A percentile compares a stretch with the other conserved stretches of the same genome.
Evolutionary conservation across 345 rosid species (phyloP).

Genomic region (Eucalyptus regnans): DNA sequence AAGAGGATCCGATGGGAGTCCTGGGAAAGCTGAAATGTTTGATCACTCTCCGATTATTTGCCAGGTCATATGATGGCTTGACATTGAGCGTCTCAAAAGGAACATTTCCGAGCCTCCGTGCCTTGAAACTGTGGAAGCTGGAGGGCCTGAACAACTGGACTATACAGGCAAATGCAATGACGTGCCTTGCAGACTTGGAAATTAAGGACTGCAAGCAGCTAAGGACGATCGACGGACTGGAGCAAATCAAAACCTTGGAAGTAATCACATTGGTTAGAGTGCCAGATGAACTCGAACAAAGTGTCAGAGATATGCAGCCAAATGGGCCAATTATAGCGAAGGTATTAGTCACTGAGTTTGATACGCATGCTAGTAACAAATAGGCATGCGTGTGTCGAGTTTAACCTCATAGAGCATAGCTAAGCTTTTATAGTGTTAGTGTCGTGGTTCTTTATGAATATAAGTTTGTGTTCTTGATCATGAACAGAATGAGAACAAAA

Average conservation of each 20-base stretch:
- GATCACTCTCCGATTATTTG: constrained; percentile 14
- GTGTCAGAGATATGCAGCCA: not conserved
- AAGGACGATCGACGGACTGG: not conserved
- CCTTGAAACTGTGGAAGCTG: constrained; percentile 22
- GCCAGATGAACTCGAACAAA: not conserved
- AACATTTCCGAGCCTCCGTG: constrained; percentile 9
- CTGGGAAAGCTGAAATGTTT: constrained; percentile 4
- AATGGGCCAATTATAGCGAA: not conserved
- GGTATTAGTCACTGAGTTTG: not conserved
- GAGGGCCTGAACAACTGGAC: not conserved
- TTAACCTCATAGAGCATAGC: not conserved
- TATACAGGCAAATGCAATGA: constrained; percentile 2
- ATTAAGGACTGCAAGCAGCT: constrained; percentile 11
- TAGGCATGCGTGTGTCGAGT: not conserved
- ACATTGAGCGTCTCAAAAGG: not conserved
- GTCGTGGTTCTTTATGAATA: not conserved
- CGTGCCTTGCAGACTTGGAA: constrained; percentile 6
- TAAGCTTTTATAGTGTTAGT: not conserved
- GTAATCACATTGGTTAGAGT: not conserved
- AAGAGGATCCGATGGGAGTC: constrained; percentile 5
- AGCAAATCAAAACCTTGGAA: not conserved
- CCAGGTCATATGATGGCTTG: constrained; percentile 7
- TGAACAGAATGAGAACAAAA: not conserved
- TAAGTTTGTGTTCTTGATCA: not conserved
- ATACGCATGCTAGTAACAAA: not conserved